phyloP scores from a whole-genome alignment of 805 yeast genomes.

The Candida khao-thaluensis region DNA sequence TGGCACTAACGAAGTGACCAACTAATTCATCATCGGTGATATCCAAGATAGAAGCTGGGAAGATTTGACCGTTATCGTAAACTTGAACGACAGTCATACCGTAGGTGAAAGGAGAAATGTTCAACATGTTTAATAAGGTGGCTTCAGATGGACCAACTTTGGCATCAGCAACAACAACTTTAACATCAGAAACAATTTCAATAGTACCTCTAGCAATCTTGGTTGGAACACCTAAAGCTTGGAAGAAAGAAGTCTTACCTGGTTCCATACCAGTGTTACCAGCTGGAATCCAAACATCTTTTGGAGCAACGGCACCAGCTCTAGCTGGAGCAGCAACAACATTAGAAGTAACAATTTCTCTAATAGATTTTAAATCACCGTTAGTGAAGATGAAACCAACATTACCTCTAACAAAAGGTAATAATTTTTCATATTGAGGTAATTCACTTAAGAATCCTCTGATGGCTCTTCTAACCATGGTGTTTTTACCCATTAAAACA shows the following conservation, averaged over 20 bases:
- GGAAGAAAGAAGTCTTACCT: slow-evolving; percentile 99
- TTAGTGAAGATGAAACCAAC: slow-evolving; percentile 99
- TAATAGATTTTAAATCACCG: slow-evolving; percentile 85
- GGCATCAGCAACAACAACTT: slow-evolving; percentile 82
- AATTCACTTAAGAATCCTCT: slow-evolving; percentile 91
- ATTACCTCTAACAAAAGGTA: slow-evolving; percentile 96
- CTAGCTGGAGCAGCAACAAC: slow-evolving; percentile 99
- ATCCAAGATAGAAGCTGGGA: slow-evolving; percentile 96
- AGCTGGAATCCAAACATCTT: slow-evolving; percentile 96
- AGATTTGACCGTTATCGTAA: slow-evolving; percentile 97
- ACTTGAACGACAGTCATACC: slow-evolving; percentile 97
- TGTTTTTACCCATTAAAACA: slow-evolving; percentile 99
- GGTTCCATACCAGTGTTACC: slow-evolving; percentile 99
- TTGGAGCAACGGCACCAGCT: slow-evolving; percentile 99
- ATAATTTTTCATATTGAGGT: slow-evolving; percentile 93
- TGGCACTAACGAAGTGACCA: slow-evolving; percentile 87
- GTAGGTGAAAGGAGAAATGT: slow-evolving; percentile 99
- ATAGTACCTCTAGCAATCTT: slow-evolving; percentile 99
- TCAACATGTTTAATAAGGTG: slow-evolving; percentile 95
- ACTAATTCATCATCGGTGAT: slow-evolving; percentile 97
- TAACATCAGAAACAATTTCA: slow-evolving; percentile 96
- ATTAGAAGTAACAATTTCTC: slow-evolving; percentile 85
- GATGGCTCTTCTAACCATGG: slow-evolving; percentile 99
- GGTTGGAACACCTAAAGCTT: slow-evolving; percentile 99
- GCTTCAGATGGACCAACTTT: slow-evolving; percentile 99